phyloP scores from a whole-genome alignment of 352 stramenopile species.

The Phytopythium vexans region DNA sequence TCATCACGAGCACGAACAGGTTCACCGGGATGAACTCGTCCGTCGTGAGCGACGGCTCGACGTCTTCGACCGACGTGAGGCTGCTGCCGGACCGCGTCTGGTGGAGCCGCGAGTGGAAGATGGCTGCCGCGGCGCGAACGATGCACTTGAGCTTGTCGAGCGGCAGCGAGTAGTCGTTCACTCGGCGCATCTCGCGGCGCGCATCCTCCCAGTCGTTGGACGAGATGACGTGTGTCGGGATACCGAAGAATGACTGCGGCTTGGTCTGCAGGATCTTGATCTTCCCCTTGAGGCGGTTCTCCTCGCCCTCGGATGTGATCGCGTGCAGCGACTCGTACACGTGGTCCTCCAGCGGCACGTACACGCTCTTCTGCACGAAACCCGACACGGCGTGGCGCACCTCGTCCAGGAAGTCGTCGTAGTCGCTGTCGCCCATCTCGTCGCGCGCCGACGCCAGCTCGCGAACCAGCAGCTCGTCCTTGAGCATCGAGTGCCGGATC shows the following conservation, averaged over 20 bases:
- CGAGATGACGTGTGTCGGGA: constrained; percentile 43
- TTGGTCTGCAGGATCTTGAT: constrained; percentile 56
- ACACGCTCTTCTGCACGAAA: constrained; percentile 46
- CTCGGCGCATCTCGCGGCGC: constrained; percentile 39
- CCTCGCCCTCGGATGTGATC: constrained; percentile 43
- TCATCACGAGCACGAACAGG: constrained; percentile 55
- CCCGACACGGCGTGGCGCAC: constrained; percentile 49
- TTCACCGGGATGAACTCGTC: constrained; percentile 68
- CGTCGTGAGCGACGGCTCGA: constrained; percentile 45
- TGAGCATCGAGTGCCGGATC: constrained; percentile 43
- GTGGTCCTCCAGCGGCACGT: constrained; percentile 61
- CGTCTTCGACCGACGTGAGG: constrained; percentile 32
- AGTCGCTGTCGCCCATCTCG: constrained; percentile 37
- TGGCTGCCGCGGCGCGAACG: constrained; percentile 44
- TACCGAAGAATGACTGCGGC: constrained; percentile 49
- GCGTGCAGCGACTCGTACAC: constrained; percentile 54
- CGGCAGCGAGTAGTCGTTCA: constrained; percentile 57
- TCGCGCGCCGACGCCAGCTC: constrained; percentile 27
- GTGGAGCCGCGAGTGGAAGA: constrained; percentile 31
- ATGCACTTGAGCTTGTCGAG: constrained; percentile 77
- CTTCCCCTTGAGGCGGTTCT: constrained; percentile 41
- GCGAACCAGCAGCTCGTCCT: constrained; percentile 31
- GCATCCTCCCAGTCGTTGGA: constrained; percentile 55
- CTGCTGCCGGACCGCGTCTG: constrained; percentile 24
- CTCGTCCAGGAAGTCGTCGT: constrained; percentile 61